These are phyloP conservation scores for Microsporum audouinii DNA, from an alignment of 2,329 filamentous ascomycete species.

Conservation along the genomic window DNA sequence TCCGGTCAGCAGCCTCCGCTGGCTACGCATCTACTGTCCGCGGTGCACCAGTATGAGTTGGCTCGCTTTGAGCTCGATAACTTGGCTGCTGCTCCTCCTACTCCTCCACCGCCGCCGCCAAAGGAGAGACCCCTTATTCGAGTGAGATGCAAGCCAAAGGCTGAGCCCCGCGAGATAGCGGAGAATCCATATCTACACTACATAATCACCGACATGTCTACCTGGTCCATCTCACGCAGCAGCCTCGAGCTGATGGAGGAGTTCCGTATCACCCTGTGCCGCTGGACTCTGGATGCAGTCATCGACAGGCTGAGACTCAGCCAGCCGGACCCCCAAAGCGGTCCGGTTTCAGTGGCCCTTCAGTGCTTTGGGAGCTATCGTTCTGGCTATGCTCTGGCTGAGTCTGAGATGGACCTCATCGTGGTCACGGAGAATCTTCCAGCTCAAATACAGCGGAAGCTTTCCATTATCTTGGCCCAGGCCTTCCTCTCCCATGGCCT, in stretches of 20 bases:
- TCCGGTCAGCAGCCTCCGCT: not conserved
- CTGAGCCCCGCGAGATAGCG: not conserved
- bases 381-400: slow-evolving; percentile 74
- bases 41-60: slow-evolving; percentile 10
- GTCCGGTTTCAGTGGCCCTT: slow-evolving; percentile 30
- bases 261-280: slow-evolving; percentile 5
- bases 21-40: not conserved
- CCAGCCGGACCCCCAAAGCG: not conserved
- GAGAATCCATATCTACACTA: slow-evolving; percentile 7
- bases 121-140: not conserved
- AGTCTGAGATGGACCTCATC: slow-evolving; percentile 77
- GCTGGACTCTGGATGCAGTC: slow-evolving; percentile 2
- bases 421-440: slow-evolving; percentile 38
- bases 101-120: not conserved
- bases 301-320: not conserved
- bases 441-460: slow-evolving; percentile 47
- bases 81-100: not conserved
- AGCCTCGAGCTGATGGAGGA: slow-evolving; percentile 5
- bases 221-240: slow-evolving; percentile 3
- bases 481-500: slow-evolving; percentile 59
- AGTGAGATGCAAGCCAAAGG: not conserved
- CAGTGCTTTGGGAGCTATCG: slow-evolving; percentile 67
- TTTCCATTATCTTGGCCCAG: slow-evolving; percentile 66
- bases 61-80: slow-evolving; percentile 11
- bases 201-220: slow-evolving; percentile 1